Evolutionary conservation across 495 filamentous ascomycete genomes (phyloP), one percentile per base, ranked within the genome.

Genomic region (Apiosordaria backusii): DNA sequence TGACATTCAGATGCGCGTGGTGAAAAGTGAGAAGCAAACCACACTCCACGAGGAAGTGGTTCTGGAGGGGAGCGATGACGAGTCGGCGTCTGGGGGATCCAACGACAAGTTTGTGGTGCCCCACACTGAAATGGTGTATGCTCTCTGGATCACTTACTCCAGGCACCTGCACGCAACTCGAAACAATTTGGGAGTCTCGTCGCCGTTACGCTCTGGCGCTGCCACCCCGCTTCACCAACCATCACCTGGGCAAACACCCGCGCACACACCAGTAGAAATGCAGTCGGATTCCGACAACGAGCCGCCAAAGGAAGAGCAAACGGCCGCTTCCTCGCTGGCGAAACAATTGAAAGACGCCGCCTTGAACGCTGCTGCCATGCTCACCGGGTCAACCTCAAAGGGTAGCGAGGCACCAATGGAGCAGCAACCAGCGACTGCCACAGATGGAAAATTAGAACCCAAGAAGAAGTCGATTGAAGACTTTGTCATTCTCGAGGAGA

Each of bases 81-180:
- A 86, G 58, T 77, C 77, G 3, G 61, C 69, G 16, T 66, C 67
- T 0, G 57, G 64, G 15, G 72, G 72, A 63, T 71, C 76, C 6
- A 66, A 62, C 26, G 73, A 76, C 40, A 68, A 64, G 57, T 67
- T 74, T 27, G 62, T 57, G 19, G 70, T 76, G 18, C 55, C 74
- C 5, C 71, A 87, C 50, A 86, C 90, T 1, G 92, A 97, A 71
- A 82, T 97, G 45, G 93, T 98, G 4, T 98, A 93, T 79, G 95
- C 95, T 19, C 79, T 99, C 23, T 99, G 95, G 95, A 88, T 99
- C 58, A 98, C 93, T 4, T 99, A 98, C 74, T 98, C 95, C 9
- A 82, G 93, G 53, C 92, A 97, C 67, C 83, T 98, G 19, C 95
- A 99, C 74, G 89, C 91, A 1, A 83, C 87, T 7, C 81, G 81